A percentile compares a stretch with the other conserved stretches of the same genome.
Conservation (phyloP, 2,329 filamentous ascomycete genomes). For the Penicillium sp. region DNA sequence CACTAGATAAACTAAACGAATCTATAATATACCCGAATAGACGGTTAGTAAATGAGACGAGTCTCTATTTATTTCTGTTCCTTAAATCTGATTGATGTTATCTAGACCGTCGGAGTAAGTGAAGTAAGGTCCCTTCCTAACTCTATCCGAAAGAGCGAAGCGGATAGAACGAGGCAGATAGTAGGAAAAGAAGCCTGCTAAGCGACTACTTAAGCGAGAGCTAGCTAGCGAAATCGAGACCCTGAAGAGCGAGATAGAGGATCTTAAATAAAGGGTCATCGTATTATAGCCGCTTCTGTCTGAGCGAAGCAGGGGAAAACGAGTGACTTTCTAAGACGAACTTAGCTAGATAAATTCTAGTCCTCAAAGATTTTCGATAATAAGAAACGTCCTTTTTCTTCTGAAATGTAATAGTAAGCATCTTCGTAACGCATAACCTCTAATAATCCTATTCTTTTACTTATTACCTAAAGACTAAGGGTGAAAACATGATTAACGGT, state of each 20-base stretch:
- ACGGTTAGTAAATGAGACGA: not conserved
- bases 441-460: no score
- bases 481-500: no score
- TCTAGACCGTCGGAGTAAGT: not conserved
- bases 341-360: no score
- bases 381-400: no score
- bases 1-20: not conserved
- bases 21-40: not conserved
- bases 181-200: not conserved
- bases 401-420: no score
- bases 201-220: not conserved
- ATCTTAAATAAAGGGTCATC: not conserved
- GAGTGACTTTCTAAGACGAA: not conserved
- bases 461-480: no score
- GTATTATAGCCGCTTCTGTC: not conserved
- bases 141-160: constrained; percentile 2
- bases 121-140: constrained; percentile 2
- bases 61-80: not conserved
- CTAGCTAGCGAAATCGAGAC: not conserved
- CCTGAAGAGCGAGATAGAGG: not conserved
- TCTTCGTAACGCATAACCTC: no score
- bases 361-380: no score
- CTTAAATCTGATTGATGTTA: not conserved
- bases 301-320: not conserved
- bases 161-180: not conserved